Base-by-base conservation (phyloP, 192 early-diverging fungal genomes). In the Dissophora ornata region DNA sequence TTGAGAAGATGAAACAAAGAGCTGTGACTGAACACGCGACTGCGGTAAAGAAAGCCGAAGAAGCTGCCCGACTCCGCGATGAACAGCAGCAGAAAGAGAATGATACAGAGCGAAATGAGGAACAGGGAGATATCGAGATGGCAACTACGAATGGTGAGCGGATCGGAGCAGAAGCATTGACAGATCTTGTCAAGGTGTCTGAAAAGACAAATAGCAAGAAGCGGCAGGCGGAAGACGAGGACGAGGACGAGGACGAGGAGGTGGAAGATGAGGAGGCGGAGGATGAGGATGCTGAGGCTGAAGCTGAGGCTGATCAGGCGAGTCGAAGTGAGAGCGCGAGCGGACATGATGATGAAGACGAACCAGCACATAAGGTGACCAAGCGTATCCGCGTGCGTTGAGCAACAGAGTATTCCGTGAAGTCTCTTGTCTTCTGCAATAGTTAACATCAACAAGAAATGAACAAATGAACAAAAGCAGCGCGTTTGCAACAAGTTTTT, bases 1-100 rank as follows among this genome's bases (percentile, higher is more conserved):
- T 87, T 11, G 74, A 83, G 49, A 80, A 71, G 29, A 38, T 82
- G 21, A 11, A 77, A 28, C 71, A 74, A 16, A 81, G 83, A 57
- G 74, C 73, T 10, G 74, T 29, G 2, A 51, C 34, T 34, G 71
- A 75, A n/a, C 56, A 66, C 8, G 55, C 51, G 1, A 46, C 64
- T 26, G 30, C 42, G 21, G 49, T 32, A 45, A 75, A 66, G 36
- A 65, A 59, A 33, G 50, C 71, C 15, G 62, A 59, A 21, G 54
- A 42, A 4, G 41, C 49, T 28, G 68, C 68, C 12, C 63, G 53
- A 36, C 41, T 46, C 15, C 63, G 45, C 21, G 55, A 44, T 1
- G 66, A 68, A 19, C 38, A 56, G 12, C 55, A 41, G 33, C 40
- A 45, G 24, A 19, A 62, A 62, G 41, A 47, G 8, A 28, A 34